Evolutionary conservation across 257 asterid genomes (phyloP).

Genomic region (Datura wrightii): DNA sequence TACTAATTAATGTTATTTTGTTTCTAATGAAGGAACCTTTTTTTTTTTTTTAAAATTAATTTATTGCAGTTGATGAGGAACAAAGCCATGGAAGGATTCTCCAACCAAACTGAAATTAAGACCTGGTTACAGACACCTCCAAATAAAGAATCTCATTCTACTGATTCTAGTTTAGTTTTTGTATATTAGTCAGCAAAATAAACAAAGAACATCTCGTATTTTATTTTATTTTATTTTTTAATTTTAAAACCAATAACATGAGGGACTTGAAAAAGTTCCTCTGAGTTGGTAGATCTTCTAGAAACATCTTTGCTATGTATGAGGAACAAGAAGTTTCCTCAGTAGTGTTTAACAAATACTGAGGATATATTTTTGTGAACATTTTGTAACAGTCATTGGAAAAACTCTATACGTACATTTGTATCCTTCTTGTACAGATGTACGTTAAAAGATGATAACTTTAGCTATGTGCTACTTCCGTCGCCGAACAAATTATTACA

Average conservation of each 20-base stretch:
- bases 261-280: too few species aligned
- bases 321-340: background rate
- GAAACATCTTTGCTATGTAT: background rate
- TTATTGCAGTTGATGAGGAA: conserved; percentile 65
- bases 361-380: background rate
- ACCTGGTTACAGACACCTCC: background rate
- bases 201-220: background rate
- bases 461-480: too few species aligned
- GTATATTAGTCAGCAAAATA: background rate
- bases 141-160: conserved; percentile 31
- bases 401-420: conserved; percentile 5
- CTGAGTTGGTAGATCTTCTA: background rate
- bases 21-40: background rate
- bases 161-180: conserved; percentile 2
- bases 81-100: conserved; percentile 76
- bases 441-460: background rate
- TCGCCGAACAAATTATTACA: too few species aligned
- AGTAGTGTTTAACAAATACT: background rate
- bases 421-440: background rate
- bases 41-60: background rate
- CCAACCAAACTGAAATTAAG: conserved; percentile 72
- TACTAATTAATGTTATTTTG: background rate
- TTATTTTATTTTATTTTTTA: background rate
- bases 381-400: background rate
- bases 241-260: background rate